Evolutionary conservation across 768 basidiomycete species (phyloP), one percentile per base, ranked within the genome.

Genomic region (Terana coerulea): DNA sequence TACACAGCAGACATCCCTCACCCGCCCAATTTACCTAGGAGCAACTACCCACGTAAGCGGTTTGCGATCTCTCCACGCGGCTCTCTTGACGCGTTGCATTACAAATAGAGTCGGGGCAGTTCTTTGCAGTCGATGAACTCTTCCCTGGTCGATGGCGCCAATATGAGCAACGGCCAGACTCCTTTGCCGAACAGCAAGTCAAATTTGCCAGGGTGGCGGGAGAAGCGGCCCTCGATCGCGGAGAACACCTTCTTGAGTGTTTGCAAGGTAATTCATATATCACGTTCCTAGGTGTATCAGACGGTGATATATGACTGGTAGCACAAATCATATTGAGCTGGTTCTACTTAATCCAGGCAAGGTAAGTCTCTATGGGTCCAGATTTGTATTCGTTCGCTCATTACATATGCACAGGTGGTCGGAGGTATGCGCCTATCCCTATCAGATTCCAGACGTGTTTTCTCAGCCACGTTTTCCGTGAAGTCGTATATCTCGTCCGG

Each of bases 301-400:
- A n/a, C n/a, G n/a, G n/a, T n/a, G n/a, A n/a, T n/a, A n/a, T n/a
- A 28, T 19, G 5, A 25, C 35, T 15, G 43, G 5, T 44, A 90
- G 87, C 85, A 9, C 72, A 77, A 37, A 71, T 84, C 12, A 72
- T 89, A 36, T 67, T 88, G 37, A 76, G 76, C 8, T 86, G 85
- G 83, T 87, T 84, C 64, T 86, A 86, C 58, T 86, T 83, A 79
- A 81, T 76, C 41, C 82, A 88, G 63, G 83, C 83, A 42, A 83
- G 78, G 84, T 81, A 54, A 54, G 74, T n/a, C 46, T 29, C 37
- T 19, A 55, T 84, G 85, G n/a, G n/a, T n/a, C n/a, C n/a, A n/a
- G n/a, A n/a, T n/a, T n/a, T n/a, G n/a, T n/a, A n/a, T n/a, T n/a
- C n/a, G n/a, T n/a, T n/a, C n/a, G n/a, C n/a, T n/a, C n/a, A n/a